phyloP scores from a whole-genome alignment of 257 asterid genomes.

The Ilex aquifolium region DNA sequence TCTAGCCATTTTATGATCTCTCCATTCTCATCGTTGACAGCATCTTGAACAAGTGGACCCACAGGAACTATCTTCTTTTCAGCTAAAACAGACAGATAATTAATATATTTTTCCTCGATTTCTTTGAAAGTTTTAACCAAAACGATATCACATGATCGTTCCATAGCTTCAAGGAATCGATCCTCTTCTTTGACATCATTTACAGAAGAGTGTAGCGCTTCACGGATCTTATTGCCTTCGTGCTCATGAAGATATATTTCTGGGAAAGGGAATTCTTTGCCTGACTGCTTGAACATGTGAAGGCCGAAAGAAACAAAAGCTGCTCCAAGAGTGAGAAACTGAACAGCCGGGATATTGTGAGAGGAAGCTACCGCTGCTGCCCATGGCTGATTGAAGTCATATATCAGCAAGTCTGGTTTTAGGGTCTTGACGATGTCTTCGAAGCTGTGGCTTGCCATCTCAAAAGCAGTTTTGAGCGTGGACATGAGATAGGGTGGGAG shows the following conservation, averaged over 20 bases:
- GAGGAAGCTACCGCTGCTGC: constrained; percentile 17
- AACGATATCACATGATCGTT: neutral
- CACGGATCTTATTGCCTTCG: neutral
- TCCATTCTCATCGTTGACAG: neutral
- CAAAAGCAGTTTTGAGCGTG: constrained; percentile 28
- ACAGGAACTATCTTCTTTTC: constrained; percentile 19
- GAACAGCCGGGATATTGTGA: constrained; percentile 18
- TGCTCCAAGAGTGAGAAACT: constrained; percentile 31
- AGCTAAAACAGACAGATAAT: constrained; percentile 16
- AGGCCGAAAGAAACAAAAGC: constrained; percentile 16
- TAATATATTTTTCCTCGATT: constrained; percentile 43
- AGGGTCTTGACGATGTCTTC: constrained; percentile 15
- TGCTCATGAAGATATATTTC: constrained; percentile 18
- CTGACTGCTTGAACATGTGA: constrained; percentile 10
- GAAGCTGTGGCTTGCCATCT: constrained; percentile 25
- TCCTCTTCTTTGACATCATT: constrained; percentile 10
- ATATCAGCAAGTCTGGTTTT: constrained; percentile 34
- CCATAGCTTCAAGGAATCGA: constrained; percentile 11
- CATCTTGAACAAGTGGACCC: constrained; percentile 21
- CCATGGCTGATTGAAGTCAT: constrained; percentile 38
- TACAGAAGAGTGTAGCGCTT: neutral
- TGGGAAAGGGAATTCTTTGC: constrained; percentile 32
- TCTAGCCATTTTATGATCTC: constrained; percentile 45
- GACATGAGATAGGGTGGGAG: constrained; percentile 45
- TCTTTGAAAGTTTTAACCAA: constrained; percentile 31